Evolutionary conservation across 805 yeast species (phyloP), one percentile per base, ranked within the genome.

Genomic region (Metschnikowia orientalis): DNA sequence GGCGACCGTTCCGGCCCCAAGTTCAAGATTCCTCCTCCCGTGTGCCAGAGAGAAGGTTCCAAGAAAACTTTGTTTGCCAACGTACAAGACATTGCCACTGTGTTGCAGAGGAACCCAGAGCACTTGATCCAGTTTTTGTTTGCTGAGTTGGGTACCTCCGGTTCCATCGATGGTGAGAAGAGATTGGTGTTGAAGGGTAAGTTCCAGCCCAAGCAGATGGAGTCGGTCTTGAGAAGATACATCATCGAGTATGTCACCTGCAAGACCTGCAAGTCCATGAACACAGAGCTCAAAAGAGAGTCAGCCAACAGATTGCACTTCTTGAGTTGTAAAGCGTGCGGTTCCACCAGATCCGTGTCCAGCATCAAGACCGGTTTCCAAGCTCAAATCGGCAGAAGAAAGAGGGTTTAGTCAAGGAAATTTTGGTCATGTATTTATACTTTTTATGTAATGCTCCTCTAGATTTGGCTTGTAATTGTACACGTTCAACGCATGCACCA

Each of bases 321-420:
- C 73, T 75, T 92, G 73, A 95, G 89, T 54, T 92, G 99, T 75
- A 88, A 89, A 59, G 85, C 95, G 37, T 92, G 99, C 75, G 98
- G 98, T 49, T 85, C 95, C 30, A 80, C 97, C 30, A 82, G 96
- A 69, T 88, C 97, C 31, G 99, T 92, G 37, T 79, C 92, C 49
- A 87, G 96, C 28, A 92, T 92, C 66, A 92, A 94, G 79, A 86
- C 97, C 30, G 99, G 99, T 82, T 92, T 86, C 95, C 96, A 89
- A 73, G 99, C 98, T 51, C 90, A 85, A 57, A 80, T 86, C 54
- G 95, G 95, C 51, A 81, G 83, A 64, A 84, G 90, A 80, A 84
- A 79, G 78, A 82, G 71, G 65, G 69, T 47, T 37, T 57, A 47
- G 37, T n/a, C n/a, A n/a, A n/a, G n/a, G n/a, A n/a, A n/a, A n/a